phyloP scores from a whole-genome alignment of 306 rosid genomes.

The Carpinus viminea region DNA sequence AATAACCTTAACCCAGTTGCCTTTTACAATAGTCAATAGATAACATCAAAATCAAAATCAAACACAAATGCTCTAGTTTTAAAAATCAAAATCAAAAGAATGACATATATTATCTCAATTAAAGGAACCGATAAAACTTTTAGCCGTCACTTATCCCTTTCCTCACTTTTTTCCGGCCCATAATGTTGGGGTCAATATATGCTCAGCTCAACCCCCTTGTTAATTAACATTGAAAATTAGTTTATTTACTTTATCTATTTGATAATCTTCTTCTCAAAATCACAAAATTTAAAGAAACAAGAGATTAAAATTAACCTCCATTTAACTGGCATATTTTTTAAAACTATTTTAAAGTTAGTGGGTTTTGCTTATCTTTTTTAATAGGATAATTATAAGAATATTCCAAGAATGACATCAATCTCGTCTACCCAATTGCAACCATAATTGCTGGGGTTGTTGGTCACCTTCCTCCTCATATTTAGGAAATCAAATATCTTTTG shows the following conservation, averaged over 20 bases:
- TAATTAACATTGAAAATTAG: too few species aligned
- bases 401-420: neutral
- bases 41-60: too few species aligned
- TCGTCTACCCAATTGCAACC: neutral
- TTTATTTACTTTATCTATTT: too few species aligned
- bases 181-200: too few species aligned
- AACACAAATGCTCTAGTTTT: neutral
- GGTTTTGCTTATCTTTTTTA: neutral
- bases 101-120: too few species aligned
- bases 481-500: neutral
- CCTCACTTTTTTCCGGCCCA: too few species aligned
- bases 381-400: neutral
- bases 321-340: neutral
- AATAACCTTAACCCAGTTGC: neutral
- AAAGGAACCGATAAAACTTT: neutral
- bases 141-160: neutral
- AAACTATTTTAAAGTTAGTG: neutral
- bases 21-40: neutral
- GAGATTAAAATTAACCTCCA: neutral
- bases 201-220: too few species aligned
- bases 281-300: too few species aligned
- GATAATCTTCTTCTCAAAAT: neutral
- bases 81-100: too few species aligned
- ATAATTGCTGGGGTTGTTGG: slow-evolving; percentile 1
- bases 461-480: neutral